Evolutionary conservation across 352 stramenopile genomes (phyloP).

Genomic region (Phytophthora tentaculata): DNA sequence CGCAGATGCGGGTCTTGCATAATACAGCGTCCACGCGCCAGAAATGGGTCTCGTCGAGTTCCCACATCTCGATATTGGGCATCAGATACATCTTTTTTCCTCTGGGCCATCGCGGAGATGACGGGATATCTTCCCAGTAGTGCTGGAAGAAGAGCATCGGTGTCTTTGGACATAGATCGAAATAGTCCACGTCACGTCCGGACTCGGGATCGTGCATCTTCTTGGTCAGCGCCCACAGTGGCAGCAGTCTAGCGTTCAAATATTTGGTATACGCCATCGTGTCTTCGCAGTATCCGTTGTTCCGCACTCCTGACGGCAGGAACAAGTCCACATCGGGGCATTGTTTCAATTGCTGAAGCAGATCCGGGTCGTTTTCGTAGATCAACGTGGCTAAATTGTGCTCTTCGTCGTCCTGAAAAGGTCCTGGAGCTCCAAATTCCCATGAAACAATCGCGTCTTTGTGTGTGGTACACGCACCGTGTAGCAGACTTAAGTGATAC

Average conservation of each 20-base stretch:
- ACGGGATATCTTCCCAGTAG: constrained; percentile 49
- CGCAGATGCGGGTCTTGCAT: constrained; percentile 57
- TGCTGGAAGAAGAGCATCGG: constrained; percentile 57
- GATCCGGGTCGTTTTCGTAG: constrained; percentile 35
- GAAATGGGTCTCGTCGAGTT: constrained; percentile 46
- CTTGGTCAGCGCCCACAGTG: constrained; percentile 51
- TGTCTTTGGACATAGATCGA: constrained; percentile 53
- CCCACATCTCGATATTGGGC: constrained; percentile 61
- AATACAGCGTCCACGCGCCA: constrained; percentile 50
- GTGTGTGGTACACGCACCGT: constrained; percentile 51
- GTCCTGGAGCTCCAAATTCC: constrained; percentile 37
- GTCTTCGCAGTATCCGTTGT: constrained; percentile 65
- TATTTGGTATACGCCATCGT: constrained; percentile 62
- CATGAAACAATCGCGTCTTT: constrained; percentile 60
- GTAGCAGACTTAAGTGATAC: constrained; percentile 58
- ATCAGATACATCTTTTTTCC: constrained; percentile 53
- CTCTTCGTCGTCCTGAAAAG: constrained; percentile 24
- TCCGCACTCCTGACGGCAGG: constrained; percentile 44
- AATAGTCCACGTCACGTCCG: constrained; percentile 43
- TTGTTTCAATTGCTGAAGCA: constrained; percentile 55
- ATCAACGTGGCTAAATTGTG: constrained; percentile 37
- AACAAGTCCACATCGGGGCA: constrained; percentile 79
- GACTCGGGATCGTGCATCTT: constrained; percentile 35
- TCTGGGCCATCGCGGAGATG: constrained; percentile 34
- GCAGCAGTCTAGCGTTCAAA: constrained; percentile 42